These are phyloP conservation scores for Blakeslea trispora DNA, from an alignment of 371 early-diverging fungal species.

Conservation along the genomic window DNA sequence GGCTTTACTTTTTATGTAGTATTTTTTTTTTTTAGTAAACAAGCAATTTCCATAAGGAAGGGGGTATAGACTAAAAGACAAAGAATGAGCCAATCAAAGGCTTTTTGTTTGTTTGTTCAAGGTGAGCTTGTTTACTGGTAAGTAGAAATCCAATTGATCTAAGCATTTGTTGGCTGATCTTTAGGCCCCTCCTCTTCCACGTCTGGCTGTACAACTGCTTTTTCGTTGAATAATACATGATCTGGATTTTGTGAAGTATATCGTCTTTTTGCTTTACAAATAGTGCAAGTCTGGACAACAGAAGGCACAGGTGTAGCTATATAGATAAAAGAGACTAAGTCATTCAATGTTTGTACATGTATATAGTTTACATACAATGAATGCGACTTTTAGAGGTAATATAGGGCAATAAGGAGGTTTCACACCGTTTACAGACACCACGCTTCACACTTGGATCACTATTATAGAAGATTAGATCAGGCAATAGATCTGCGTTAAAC, in stretches of 20 bases:
- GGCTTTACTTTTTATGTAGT: too few relatives aligned
- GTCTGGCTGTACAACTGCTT: constrained; percentile 1
- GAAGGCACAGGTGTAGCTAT: constrained; percentile 31
- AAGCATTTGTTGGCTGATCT: too few relatives aligned
- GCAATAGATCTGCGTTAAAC: not conserved
- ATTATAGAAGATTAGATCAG: not conserved
- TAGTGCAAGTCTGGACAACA: constrained; percentile 28
- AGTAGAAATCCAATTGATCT: too few relatives aligned
- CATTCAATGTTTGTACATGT: too few relatives aligned
- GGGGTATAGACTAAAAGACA: too few relatives aligned
- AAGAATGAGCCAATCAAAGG: too few relatives aligned
- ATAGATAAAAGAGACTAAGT: not conserved
- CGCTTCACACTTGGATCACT: constrained; percentile 47
- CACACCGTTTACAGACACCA: constrained; percentile 43
- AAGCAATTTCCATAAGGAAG: too few relatives aligned
- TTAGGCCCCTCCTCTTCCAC: not conserved
- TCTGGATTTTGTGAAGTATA: constrained; percentile 20
- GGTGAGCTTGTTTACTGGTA: too few relatives aligned
- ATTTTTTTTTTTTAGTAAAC: too few relatives aligned
- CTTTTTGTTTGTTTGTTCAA: too few relatives aligned
- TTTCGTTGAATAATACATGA: constrained; percentile 25
- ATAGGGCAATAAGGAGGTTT: constrained; percentile 37
- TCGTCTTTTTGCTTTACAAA: constrained; percentile 28
- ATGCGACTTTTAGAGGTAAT: constrained; percentile 31
- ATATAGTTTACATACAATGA: constrained; percentile 28